These are phyloP conservation scores for Cladosporium sp. DNA, from an alignment of 2,329 filamentous ascomycete species.

Conservation along the genomic window DNA sequence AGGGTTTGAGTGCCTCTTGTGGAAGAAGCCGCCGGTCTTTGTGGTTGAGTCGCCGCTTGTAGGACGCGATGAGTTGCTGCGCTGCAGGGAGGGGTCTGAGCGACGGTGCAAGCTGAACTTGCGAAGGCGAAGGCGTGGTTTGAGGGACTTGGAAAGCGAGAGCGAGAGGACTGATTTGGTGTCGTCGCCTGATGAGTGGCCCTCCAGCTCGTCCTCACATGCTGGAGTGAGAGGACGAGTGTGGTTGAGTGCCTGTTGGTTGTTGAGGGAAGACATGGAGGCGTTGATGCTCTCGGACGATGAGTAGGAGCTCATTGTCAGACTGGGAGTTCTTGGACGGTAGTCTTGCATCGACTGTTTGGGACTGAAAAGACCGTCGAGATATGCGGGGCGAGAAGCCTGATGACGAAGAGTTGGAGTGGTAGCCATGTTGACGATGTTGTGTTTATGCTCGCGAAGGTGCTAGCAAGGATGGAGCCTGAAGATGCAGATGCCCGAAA, in stretches of 20 bases:
- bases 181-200: constrained; percentile 18
- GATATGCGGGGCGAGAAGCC: constrained; percentile 25
- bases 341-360: constrained; percentile 14
- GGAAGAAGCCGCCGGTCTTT: constrained; percentile 2
- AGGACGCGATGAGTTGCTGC: constrained; percentile 2
- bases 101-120: constrained; percentile 6
- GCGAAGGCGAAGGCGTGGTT: constrained; percentile 9
- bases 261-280: constrained; percentile 19
- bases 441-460: background rate
- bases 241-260: constrained; percentile 15
- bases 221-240: constrained; percentile 25
- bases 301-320: constrained; percentile 22
- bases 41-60: background rate
- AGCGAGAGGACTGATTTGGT: constrained; percentile 17
- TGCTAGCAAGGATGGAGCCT: background rate
- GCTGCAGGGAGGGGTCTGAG: background rate
- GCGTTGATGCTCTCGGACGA: constrained; percentile 27
- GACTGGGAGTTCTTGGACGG: constrained; percentile 15
- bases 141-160: constrained; percentile 7
- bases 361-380: constrained; percentile 27
- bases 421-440: background rate
- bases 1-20: constrained; percentile 5
- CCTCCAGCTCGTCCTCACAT: constrained; percentile 20
- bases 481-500: background rate
- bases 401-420: constrained; percentile 1